Base-by-base conservation (phyloP, 257 asterid genomes). In the Osmanthus fragrans region DNA sequence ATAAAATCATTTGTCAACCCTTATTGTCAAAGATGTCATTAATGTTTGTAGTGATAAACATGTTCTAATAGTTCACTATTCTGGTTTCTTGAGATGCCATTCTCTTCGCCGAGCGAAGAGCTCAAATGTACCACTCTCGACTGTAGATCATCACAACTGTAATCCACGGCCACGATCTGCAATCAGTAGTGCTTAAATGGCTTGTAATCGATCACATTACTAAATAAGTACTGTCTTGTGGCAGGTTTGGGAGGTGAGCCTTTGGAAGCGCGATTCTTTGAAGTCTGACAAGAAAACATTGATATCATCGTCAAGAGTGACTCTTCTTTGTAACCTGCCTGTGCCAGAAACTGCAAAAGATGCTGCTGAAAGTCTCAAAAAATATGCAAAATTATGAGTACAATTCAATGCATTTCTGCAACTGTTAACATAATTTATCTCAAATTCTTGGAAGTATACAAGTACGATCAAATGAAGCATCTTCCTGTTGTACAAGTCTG, bases 251-350 rank as follows among this genome's bases (percentile, higher is more conserved):
- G 97, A 90, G 80, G 97, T 92, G 66, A 71, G 80, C 27, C 80
- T 94, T 4, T 92, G 85, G 82, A 94, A 90, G 80, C 27, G 71
- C n/a, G 87, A 86, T 60, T 76, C 88, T 21, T 65, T 84, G 9
- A 77, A 80, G 1, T 18, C 79, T 0, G 90, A 85, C 72, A 72
- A 8, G 2, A 88, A 77, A 73, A 65, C 82, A 11, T 56, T 89
- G 90, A 81, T 91, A 51, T 81, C 98, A 42, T 87, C 97, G 1
- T 82, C 98, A 39, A 88, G 97, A 76, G 92, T 92, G 66, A 92
- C 97, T 34, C 87, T 94, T 65, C 66, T 91, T n/a, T 86, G 86
- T 70, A 91, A 92, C 85, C 45, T 91, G 89, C 86, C 90, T 45
- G 91, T 90, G 33, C 94, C 97, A 13, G 90, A 89, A 39, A 58